Conservation (phyloP, 2,329 filamentous ascomycete genomes). For the Talaromyces pinophilus region DNA sequence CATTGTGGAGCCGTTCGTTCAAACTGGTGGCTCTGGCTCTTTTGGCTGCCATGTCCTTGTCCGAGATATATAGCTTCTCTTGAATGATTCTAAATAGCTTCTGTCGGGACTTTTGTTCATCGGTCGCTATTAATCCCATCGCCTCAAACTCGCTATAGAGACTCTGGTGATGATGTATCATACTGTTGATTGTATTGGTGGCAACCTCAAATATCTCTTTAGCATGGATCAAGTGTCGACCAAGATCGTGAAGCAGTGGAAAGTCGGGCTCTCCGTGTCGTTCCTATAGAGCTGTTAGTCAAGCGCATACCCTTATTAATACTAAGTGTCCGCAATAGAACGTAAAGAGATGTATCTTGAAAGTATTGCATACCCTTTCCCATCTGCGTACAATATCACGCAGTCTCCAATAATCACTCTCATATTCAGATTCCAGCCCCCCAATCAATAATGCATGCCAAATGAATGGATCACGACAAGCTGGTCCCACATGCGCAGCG, state of each 20-base stretch:
- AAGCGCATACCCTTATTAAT: neutral
- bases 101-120: neutral
- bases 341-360: neutral
- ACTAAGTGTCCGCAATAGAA: neutral
- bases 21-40: conserved; percentile 14
- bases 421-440: conserved; percentile 15
- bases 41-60: conserved; percentile 20
- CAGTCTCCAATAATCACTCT: conserved; percentile 17
- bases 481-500: neutral
- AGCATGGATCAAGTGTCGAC: conserved; percentile 21
- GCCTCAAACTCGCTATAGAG: neutral
- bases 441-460: conserved; percentile 19
- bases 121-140: neutral
- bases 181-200: conserved; percentile 18
- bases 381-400: conserved; percentile 15
- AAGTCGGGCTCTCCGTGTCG: conserved; percentile 10
- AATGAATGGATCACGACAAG: conserved; percentile 17
- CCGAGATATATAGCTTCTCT: conserved; percentile 16
- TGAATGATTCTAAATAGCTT: conserved; percentile 13
- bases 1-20: conserved; percentile 18
- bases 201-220: conserved; percentile 19
- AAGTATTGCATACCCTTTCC: conserved; percentile 16
- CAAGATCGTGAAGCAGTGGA: conserved; percentile 13
- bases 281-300: neutral
- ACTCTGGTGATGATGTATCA: conserved; percentile 17